Evolutionary conservation across 83 land plant genomes (phyloP), one percentile per base, ranked within the genome.

Genomic region (Diphasiastrum complanatum): DNA sequence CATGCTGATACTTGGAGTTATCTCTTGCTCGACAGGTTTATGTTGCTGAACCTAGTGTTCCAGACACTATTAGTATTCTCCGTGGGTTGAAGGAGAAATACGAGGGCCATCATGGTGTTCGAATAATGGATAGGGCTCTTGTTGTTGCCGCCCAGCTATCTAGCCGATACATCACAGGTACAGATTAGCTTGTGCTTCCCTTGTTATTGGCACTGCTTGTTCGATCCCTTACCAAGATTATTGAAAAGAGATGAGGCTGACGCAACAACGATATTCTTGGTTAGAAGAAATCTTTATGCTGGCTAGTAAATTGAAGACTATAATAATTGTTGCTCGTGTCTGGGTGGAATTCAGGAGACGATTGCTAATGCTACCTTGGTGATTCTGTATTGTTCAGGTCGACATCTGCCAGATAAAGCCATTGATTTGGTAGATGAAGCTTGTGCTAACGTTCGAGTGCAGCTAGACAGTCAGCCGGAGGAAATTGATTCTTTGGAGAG

Each of bases 361-460:
- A n/a, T n/a, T n/a, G n/a, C n/a, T n/a, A n/a, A n/a, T n/a, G n/a
- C n/a, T n/a, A n/a, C n/a, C n/a, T n/a, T n/a, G n/a, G 47, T 41
- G 28, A 46, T 6, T 63, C 0, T 12, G 29, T 34, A 28, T 29
- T 51, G 19, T 67, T 3, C 24, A 77, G 89, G 89, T 6, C 82
- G 92, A 0, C 83, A 81, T 63, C 74, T 87, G 4, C 92, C 92
- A 0, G 92, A 87, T 33, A 87, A 87, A 63, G 92, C 92, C 1
- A 87, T 87, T 64, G 92, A 87, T 58, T 54, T 87, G 31, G 88
- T 87, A 24, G 92, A 87, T 76, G 92, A 87, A 45, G 92, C 92
- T 24, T 87, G 92, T 72, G 92, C 92, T 35, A 87, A 87, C 77
- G 92, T 87, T 18, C 75, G 85, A 52, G 92, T 87, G 6, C 92